A percentile compares a stretch with the other conserved stretches of the same genome.
phyloP scores from a whole-genome alignment of 2,329 filamentous ascomycete species.

The Stemphylium lycopersici region DNA sequence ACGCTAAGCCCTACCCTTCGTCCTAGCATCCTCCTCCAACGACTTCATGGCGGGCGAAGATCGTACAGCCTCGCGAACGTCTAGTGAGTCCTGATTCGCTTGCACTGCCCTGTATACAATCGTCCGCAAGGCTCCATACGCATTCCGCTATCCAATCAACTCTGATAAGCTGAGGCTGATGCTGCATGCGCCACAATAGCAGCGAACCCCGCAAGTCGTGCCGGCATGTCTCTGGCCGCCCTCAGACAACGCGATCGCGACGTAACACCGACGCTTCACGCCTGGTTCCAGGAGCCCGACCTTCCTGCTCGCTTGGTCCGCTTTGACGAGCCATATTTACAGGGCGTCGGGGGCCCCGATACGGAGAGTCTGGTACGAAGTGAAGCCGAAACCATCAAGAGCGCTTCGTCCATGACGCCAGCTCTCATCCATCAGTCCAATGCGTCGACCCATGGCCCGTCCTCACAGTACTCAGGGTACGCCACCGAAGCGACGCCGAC shows the following conservation, averaged over 20 bases:
- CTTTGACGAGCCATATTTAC: constrained; percentile 17
- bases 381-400: constrained; percentile 18
- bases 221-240: constrained; percentile 27
- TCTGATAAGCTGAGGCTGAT: constrained; percentile 18
- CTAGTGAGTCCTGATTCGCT: constrained; percentile 25
- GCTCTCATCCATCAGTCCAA: constrained; percentile 36
- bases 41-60: constrained; percentile 8
- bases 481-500: constrained; percentile 32
- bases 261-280: constrained; percentile 25
- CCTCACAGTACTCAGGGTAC: constrained; percentile 34
- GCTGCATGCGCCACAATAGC: constrained; percentile 18
- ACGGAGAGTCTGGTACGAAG: constrained; percentile 15
- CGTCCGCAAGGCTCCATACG: constrained; percentile 14
- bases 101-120: not conserved
- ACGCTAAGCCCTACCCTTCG: constrained; percentile 22
- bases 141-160: constrained; percentile 10
- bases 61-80: constrained; percentile 6
- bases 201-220: constrained; percentile 19
- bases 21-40: constrained; percentile 4
- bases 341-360: constrained; percentile 17
- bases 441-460: constrained; percentile 25
- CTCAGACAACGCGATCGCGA: constrained; percentile 28
- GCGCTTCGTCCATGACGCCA: constrained; percentile 41
- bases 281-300: constrained; percentile 36
- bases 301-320: constrained; percentile 36